Conservation (phyloP, 345 rosid species). For the Syzygium oleosum region DNA sequence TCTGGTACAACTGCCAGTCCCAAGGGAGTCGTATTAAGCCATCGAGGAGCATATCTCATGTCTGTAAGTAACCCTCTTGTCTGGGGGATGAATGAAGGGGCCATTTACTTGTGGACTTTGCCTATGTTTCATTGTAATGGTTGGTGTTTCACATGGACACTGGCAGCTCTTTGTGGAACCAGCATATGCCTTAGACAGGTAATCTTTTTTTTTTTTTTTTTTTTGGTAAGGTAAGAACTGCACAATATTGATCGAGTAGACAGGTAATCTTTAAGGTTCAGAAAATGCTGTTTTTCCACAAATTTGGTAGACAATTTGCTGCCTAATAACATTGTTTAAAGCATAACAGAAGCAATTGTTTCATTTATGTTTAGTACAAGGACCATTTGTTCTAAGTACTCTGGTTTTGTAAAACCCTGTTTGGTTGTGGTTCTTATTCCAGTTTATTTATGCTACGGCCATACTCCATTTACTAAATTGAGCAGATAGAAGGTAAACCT, state of each 20-base stretch:
- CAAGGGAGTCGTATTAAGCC: conserved; percentile 79
- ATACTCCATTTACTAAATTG: background rate
- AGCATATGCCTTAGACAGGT: conserved; percentile 95
- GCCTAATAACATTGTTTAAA: background rate
- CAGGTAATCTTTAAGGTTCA: background rate
- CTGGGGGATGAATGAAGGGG: conserved; percentile 93
- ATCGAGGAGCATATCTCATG: conserved; percentile 88
- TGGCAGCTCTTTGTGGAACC: conserved; percentile 74
- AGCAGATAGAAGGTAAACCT: too few relatives aligned
- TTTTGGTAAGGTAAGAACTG: too few relatives aligned
- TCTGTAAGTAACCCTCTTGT: conserved; percentile 46
- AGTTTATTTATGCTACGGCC: background rate
- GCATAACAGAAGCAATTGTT: background rate
- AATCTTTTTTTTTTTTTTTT: too few relatives aligned
- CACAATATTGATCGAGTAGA: too few relatives aligned
- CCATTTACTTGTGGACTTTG: conserved; percentile 86
- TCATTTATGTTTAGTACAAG: background rate
- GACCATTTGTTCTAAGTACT: background rate
- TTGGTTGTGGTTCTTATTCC: background rate
- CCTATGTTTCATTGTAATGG: conserved; percentile 96
- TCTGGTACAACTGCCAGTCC: conserved; percentile 98
- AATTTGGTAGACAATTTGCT: background rate
- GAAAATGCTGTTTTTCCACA: background rate
- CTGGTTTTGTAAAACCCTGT: background rate
- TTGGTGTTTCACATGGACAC: conserved; percentile 88